Evolutionary conservation across 2,329 filamentous ascomycete genomes (phyloP), one percentile per base, ranked within the genome.

Genomic region (Beauveria bassiana): DNA sequence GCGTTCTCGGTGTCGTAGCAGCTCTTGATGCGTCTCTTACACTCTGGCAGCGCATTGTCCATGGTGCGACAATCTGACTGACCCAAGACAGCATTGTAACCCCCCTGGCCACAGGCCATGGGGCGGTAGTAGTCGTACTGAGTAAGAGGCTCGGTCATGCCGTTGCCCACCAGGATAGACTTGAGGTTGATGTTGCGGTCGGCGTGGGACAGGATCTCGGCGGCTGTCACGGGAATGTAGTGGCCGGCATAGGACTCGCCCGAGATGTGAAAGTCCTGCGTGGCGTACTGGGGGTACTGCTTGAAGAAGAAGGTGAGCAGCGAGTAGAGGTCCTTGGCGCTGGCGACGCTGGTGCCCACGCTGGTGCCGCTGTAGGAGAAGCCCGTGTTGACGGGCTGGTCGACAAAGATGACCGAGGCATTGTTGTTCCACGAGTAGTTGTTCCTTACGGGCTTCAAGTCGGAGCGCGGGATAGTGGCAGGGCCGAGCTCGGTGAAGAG

Each of bases 251-350:
- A 97, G 1, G 91, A 96, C 80, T 97, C 93, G 74, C 93, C 93
- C 65, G 93, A 88, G 77, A 97, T 96, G 82, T 99, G 95, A 86
- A 99, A 99, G 78, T 93, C 88, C 78, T 98, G 95, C 73, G 87
- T 84, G 55, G 92, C 86, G 73, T 99, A 99, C 78, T 99, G 85
- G 61, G 95, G 95, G 84, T 98, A 99, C 74, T 98, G 90, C 79
- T 96, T 89, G 85, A 99, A 99, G 86, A 99, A 99, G 68, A 99
- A 89, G 45, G 93, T 95, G 67, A 99, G 82, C 65, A 99, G 88
- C 68, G 95, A 93, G 72, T 98, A 98, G 69, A 99, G 87, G 71
- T 99, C 95, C 86, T 98, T 98, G 79, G 92, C 91, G 58, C 95
- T 95, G 67, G 95, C 93, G 64, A 96, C 86, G 31, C 93, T 98